Evolutionary conservation across 768 basidiomycete species (phyloP).

Genomic region (Clitopilus hobsonii): DNA sequence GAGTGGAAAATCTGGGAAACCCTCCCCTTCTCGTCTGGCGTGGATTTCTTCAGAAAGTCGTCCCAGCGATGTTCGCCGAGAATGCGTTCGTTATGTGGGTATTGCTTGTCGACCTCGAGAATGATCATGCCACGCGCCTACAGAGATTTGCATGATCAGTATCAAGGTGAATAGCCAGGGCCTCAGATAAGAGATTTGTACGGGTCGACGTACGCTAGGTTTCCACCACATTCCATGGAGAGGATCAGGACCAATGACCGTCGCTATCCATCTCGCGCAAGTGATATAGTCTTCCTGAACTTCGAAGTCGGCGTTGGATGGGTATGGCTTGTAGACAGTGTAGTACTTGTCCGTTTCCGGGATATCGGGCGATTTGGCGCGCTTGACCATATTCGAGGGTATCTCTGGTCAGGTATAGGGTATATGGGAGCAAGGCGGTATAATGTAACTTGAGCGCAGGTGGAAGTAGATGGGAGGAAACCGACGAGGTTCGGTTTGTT

Average conservation of each 20-base stretch:
- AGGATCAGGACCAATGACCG: constrained; percentile 30
- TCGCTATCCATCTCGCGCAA: constrained; percentile 45
- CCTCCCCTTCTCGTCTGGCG: constrained; percentile 28
- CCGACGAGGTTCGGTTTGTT: neutral
- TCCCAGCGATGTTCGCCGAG: constrained; percentile 50
- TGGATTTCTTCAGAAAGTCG: constrained; percentile 38
- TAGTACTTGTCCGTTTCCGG: constrained; percentile 43
- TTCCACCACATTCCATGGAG: constrained; percentile 43
- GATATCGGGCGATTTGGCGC: constrained; percentile 32
- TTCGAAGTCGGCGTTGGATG: constrained; percentile 43
- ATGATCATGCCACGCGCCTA: constrained; percentile 46
- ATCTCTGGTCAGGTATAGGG: neutral
- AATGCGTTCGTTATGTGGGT: constrained; percentile 26
- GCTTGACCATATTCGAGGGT: constrained; percentile 30
- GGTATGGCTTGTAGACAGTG: constrained; percentile 44
- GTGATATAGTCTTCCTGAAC: constrained; percentile 30
- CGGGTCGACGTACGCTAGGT: constrained; percentile 31
- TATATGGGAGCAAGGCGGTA: neutral
- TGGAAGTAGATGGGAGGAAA: neutral
- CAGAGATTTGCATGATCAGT: constrained; percentile 2
- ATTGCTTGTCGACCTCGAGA: constrained; percentile 39
- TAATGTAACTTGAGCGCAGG: neutral
- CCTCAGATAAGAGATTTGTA: neutral
- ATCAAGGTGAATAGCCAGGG: neutral
- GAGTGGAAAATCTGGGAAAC: constrained; percentile 39